These are phyloP conservation scores for Fusarium vanettenii DNA, from an alignment of 2,329 filamentous ascomycete species.

Conservation along the genomic window DNA sequence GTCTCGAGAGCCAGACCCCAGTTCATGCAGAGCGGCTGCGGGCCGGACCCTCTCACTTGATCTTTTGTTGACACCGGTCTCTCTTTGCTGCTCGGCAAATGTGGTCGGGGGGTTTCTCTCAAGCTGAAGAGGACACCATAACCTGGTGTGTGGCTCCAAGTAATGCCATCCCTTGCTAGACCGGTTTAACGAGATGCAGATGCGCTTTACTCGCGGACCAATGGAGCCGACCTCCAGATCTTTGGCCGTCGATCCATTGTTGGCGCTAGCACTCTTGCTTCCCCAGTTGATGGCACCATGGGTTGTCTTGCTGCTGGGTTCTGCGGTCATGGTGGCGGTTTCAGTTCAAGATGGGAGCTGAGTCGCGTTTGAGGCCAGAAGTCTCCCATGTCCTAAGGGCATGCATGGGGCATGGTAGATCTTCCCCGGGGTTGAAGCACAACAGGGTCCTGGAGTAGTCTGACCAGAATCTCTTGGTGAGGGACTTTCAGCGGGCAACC, in stretches of 20 bases:
- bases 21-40: constrained; percentile 24
- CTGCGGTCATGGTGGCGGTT: constrained; percentile 7
- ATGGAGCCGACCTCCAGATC: constrained; percentile 13
- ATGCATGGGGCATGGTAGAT: neutral
- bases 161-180: neutral
- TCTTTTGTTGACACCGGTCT: constrained; percentile 21
- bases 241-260: constrained; percentile 26
- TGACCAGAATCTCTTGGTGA: neutral
- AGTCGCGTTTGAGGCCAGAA: neutral
- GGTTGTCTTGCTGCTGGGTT: neutral
- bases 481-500: neutral
- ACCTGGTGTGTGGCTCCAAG: neutral
- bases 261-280: constrained; percentile 29
- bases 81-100: neutral
- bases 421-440: neutral
- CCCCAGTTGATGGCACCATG: neutral
- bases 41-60: constrained; percentile 23
- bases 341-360: neutral
- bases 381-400: neutral
- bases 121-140: neutral
- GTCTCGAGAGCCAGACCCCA: constrained; percentile 13
- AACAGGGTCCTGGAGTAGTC: neutral
- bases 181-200: constrained; percentile 13
- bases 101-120: neutral
- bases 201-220: constrained; percentile 9